Conservation (phyloP, 2,329 filamentous ascomycete genomes). For the Aspergillus transmontanensis region DNA sequence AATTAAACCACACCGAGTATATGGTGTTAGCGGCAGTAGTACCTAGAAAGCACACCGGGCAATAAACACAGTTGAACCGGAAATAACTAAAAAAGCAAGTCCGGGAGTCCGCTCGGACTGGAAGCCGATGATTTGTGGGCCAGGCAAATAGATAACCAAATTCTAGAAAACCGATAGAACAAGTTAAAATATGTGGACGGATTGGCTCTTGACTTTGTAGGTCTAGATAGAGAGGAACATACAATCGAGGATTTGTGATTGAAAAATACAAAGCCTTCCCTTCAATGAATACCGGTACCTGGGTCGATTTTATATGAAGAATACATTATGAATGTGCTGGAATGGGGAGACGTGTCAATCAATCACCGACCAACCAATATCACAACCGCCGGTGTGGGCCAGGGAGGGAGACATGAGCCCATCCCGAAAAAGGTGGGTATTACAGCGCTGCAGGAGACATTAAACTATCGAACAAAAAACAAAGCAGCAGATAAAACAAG, state of each 20-base stretch:
- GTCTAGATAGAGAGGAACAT: neutral
- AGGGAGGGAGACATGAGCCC: neutral
- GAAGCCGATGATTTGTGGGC: conserved; percentile 1
- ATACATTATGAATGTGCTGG: neutral
- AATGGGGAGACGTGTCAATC: neutral
- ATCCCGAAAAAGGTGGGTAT: neutral
- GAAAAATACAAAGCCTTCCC: neutral
- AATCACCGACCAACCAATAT: neutral
- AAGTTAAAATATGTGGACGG: neutral
- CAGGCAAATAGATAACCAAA: neutral
- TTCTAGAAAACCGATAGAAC: conserved; percentile 2
- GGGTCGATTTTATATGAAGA: neutral
- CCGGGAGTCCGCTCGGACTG: conserved; percentile 13
- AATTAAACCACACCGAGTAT: neutral
- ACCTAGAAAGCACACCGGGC: neutral
- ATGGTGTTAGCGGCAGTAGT: neutral
- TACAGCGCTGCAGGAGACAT: neutral
- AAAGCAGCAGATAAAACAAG: neutral
- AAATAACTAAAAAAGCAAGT: conserved; percentile 24
- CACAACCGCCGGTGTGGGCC: neutral
- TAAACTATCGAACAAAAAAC: neutral
- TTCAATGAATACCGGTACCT: neutral
- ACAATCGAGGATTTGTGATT: neutral
- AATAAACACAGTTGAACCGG: conserved; percentile 8
- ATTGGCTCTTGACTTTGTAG: neutral